Conservation (phyloP, 2,329 filamentous ascomycete genomes). For the Endoconidiophora polonica region DNA sequence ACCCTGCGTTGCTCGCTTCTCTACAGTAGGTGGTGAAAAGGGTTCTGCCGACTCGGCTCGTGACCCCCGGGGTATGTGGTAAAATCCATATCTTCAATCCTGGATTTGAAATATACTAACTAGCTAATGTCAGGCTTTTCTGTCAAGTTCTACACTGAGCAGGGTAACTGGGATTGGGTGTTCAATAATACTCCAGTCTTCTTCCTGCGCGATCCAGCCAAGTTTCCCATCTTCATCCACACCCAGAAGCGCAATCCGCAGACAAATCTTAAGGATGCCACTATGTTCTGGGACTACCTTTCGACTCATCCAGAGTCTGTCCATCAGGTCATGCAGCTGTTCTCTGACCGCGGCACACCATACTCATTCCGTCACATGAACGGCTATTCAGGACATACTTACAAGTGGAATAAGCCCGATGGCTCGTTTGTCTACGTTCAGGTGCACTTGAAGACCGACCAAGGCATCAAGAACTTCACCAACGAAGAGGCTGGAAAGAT, state of each 20-base stretch:
- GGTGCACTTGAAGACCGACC: constrained; percentile 46
- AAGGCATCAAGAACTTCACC: constrained; percentile 43
- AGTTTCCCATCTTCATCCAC: constrained; percentile 62
- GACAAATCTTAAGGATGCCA: constrained; percentile 53
- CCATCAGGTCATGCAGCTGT: constrained; percentile 49
- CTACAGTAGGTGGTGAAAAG: constrained; percentile 58
- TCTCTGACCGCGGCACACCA: constrained; percentile 49
- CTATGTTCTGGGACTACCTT: constrained; percentile 34
- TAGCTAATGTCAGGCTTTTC: constrained; percentile 34
- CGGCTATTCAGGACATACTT: constrained; percentile 50
- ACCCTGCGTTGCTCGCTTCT: constrained; percentile 51
- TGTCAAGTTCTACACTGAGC: constrained; percentile 54
- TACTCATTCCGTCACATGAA: constrained; percentile 51
- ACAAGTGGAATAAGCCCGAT: constrained; percentile 49
- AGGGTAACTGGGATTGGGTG: constrained; percentile 58
- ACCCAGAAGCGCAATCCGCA: constrained; percentile 62
- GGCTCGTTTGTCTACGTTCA: constrained; percentile 50
- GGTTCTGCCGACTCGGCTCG: constrained; percentile 56
- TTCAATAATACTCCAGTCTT: constrained; percentile 66
- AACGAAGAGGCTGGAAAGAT: constrained; percentile 38
- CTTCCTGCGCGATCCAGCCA: constrained; percentile 57
- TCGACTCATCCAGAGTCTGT: constrained; percentile 44
- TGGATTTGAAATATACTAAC: neutral
- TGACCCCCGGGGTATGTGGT: constrained; percentile 42
- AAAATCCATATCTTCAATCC: no score